phyloP scores from a whole-genome alignment of 2,329 filamentous ascomycete species.

The Rhynchosporium graminicola region DNA sequence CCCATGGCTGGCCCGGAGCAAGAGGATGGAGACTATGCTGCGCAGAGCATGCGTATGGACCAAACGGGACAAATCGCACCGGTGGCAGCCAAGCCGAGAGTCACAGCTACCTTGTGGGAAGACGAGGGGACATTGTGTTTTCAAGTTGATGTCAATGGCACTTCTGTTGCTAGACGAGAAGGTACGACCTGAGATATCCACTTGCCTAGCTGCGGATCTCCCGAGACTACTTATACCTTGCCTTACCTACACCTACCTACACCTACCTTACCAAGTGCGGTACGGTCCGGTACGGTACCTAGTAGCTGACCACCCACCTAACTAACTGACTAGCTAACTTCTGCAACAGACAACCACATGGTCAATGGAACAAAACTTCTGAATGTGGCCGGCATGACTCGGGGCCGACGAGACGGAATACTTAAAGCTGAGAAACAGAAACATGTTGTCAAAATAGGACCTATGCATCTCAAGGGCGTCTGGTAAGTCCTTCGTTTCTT shows the following conservation, averaged over 20 bases:
- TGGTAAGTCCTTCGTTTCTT: constrained; percentile 61
- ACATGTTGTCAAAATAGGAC: constrained; percentile 96
- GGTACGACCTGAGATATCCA: constrained; percentile 52
- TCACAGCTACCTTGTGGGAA: constrained; percentile 95
- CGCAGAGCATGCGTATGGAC: constrained; percentile 49
- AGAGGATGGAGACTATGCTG: constrained; percentile 17
- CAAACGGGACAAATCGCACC: constrained; percentile 87
- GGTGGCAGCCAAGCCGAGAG: constrained; percentile 91
- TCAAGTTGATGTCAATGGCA: constrained; percentile 91
- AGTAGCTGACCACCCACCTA: no score
- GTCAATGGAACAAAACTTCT: constrained; percentile 96
- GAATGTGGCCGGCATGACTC: constrained; percentile 96
- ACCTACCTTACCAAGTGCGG: no score
- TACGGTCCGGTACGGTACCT: no score
- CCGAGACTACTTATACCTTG: background rate
- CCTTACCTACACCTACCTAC: no score
- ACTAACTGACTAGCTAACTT: background rate
- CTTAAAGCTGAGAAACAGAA: constrained; percentile 95
- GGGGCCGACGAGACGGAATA: constrained; percentile 90
- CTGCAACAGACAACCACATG: constrained; percentile 83
- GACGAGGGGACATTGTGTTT: constrained; percentile 96
- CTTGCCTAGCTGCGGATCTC: background rate
- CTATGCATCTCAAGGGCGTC: constrained; percentile 97
- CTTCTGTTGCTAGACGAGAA: constrained; percentile 92
- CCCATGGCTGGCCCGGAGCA: constrained; percentile 26